A percentile compares a stretch with the other conserved stretches of the same genome.
Evolutionary conservation across 2,329 filamentous ascomycete species (phyloP).

Genomic region (Ophiostoma montium): DNA sequence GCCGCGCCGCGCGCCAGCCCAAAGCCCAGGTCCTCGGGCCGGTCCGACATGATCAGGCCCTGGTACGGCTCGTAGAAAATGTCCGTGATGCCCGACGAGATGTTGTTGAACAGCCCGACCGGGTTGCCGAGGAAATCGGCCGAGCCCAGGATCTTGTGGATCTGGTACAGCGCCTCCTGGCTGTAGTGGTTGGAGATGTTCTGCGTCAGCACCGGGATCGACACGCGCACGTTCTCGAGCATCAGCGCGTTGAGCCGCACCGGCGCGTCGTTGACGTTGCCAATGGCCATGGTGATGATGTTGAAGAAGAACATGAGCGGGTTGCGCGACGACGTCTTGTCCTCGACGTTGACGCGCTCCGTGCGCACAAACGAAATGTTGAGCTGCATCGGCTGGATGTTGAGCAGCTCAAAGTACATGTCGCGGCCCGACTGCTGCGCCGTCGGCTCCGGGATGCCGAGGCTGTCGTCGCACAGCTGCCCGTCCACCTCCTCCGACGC

Average conservation of each 20-base stretch:
- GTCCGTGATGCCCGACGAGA: slow-evolving; percentile 91
- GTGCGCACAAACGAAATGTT: slow-evolving; percentile 95
- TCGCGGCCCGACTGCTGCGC: slow-evolving; percentile 76
- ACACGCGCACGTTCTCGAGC: slow-evolving; percentile 88
- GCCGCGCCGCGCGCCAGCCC: slow-evolving; percentile 94
- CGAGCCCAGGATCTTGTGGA: slow-evolving; percentile 93
- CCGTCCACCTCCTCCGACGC: slow-evolving; percentile 63
- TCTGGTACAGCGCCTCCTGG: slow-evolving; percentile 87
- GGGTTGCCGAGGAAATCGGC: slow-evolving; percentile 97
- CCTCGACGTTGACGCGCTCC: slow-evolving; percentile 89
- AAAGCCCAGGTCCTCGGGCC: slow-evolving; percentile 84
- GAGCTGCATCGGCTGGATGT: slow-evolving; percentile 95
- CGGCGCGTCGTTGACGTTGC: slow-evolving; percentile 96
- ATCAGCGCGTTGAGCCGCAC: slow-evolving; percentile 87
- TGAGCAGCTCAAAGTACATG: slow-evolving; percentile 94
- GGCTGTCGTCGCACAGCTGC: slow-evolving; percentile 72
- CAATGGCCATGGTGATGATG: slow-evolving; percentile 97
- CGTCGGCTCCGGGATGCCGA: slow-evolving; percentile 86
- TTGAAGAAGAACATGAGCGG: slow-evolving; percentile 99
- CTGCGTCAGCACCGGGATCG: slow-evolving; percentile 65
- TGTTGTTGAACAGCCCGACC: slow-evolving; percentile 94
- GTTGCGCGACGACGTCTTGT: slow-evolving; percentile 79
- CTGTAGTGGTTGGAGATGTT: slow-evolving; percentile 92
- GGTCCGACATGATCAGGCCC: slow-evolving; percentile 84
- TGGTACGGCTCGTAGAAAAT: slow-evolving; percentile 99